These are phyloP conservation scores for Starmera caribaea DNA, from an alignment of 805 yeast species.

Conservation along the genomic window DNA sequence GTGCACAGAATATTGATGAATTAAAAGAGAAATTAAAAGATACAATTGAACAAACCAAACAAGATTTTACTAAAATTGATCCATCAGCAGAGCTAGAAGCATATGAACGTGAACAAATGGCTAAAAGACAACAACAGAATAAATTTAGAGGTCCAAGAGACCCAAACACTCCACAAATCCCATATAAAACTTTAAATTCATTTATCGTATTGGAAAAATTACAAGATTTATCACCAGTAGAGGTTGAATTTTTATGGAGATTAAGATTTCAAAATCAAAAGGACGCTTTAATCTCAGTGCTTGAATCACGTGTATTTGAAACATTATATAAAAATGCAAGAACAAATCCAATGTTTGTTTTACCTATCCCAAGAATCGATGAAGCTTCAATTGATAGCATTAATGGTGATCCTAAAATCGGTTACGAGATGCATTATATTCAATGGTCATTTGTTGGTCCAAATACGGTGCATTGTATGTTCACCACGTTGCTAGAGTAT, in stretches of 20 bases:
- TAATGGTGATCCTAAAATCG: slow-evolving; percentile 17
- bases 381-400: slow-evolving; percentile 17
- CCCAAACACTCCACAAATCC: slow-evolving; percentile 30
- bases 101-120: slow-evolving; percentile 27
- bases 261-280: slow-evolving; percentile 65
- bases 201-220: slow-evolving; percentile 65
- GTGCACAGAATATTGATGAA: slow-evolving; percentile 43
- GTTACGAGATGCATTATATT: slow-evolving; percentile 77
- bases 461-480: slow-evolving; percentile 75
- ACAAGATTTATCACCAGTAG: slow-evolving; percentile 41
- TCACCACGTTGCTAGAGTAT: slow-evolving; percentile 87
- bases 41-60: slow-evolving; percentile 45
- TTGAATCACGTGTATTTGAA: slow-evolving; percentile 50
- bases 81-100: slow-evolving; percentile 63
- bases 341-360: slow-evolving; percentile 71
- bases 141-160: slow-evolving; percentile 27
- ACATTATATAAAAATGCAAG: slow-evolving; percentile 56
- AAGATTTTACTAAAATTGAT: slow-evolving; percentile 51
- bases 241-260: slow-evolving; percentile 79
- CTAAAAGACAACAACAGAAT: slow-evolving; percentile 14
- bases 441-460: slow-evolving; percentile 92
- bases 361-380: slow-evolving; percentile 64
- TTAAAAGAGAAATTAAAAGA: slow-evolving; percentile 54
- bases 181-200: slow-evolving; percentile 65
- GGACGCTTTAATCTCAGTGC: slow-evolving; percentile 53